Percentiles rank a stretch among this genome's conserved stretches.
Conservation (phyloP, 257 asterid species). For the Solanum chmielewskii region DNA sequence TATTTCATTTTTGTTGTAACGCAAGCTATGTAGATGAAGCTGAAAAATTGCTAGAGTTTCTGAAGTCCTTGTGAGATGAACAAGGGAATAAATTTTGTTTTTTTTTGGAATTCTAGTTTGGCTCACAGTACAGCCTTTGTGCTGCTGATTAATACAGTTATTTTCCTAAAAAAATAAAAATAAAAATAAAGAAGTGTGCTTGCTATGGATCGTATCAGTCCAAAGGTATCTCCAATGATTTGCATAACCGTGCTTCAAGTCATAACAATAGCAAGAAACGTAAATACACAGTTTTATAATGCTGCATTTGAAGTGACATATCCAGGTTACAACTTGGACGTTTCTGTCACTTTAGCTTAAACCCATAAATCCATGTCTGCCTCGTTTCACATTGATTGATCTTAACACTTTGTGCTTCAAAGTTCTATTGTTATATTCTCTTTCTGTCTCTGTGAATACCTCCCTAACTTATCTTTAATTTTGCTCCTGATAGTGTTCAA, state of each 20-base stretch:
- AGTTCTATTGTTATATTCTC: not conserved
- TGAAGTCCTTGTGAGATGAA: not conserved
- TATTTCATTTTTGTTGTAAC: not conserved
- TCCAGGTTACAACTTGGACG: not conserved
- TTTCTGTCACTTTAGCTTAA: not conserved
- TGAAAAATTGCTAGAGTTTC: not conserved
- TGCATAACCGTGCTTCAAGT: not conserved
- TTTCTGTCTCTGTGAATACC: not conserved
- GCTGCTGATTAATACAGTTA: not conserved
- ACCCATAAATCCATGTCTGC: not conserved
- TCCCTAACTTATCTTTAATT: not conserved
- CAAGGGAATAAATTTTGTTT: not conserved
- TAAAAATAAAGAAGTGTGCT: not conserved
- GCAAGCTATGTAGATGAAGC: not conserved
- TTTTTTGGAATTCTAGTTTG: not conserved
- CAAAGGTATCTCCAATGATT: not conserved
- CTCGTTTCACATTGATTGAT: not conserved
- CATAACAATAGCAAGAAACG: not conserved
- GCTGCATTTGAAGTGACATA: not conserved
- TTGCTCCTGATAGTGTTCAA: not conserved
- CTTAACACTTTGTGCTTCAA: not conserved
- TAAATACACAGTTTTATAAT: not conserved
- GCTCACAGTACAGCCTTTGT: not conserved
- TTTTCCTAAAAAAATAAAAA: not conserved
- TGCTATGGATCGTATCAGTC: not conserved